Conservation (phyloP, 2,329 filamentous ascomycete genomes). For the Celoporthe dispersa region DNA sequence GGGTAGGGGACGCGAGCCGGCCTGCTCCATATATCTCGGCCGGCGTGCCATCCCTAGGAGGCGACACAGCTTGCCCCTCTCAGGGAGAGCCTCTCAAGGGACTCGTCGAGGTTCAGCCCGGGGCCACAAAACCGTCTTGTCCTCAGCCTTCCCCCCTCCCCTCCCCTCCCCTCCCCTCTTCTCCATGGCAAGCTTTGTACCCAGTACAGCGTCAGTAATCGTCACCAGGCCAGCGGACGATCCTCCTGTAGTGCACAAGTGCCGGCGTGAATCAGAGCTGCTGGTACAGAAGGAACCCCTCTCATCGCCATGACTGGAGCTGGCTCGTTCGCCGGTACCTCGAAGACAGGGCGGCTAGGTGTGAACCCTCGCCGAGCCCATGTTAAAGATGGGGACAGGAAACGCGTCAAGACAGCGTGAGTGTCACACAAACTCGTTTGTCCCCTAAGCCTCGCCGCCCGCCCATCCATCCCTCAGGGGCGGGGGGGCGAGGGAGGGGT, state of each 20-base stretch:
- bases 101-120: constrained; percentile 13
- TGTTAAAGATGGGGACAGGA: constrained; percentile 51
- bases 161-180: no score
- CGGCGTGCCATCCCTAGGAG: no score
- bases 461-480: not conserved
- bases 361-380: constrained; percentile 56
- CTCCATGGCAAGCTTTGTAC: constrained; percentile 8
- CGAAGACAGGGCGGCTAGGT: constrained; percentile 44
- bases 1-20: constrained; percentile 1
- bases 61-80: no score
- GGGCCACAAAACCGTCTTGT: constrained; percentile 5
- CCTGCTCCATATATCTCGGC: constrained; percentile 15
- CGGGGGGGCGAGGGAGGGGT: no score
- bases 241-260: constrained; percentile 12
- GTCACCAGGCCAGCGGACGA: constrained; percentile 18
- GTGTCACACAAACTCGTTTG: constrained; percentile 32
- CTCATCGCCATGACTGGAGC: constrained; percentile 16
- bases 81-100: not conserved
- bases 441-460: not conserved
- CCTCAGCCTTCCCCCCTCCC: constrained; percentile 2
- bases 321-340: constrained; percentile 15
- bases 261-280: constrained; percentile 8
- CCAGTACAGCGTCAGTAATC: constrained; percentile 1
- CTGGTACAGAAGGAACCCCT: constrained; percentile 3
- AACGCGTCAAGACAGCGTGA: constrained; percentile 55